Base-by-base conservation (phyloP, 805 yeast genomes). In the Candida saitoana region DNA sequence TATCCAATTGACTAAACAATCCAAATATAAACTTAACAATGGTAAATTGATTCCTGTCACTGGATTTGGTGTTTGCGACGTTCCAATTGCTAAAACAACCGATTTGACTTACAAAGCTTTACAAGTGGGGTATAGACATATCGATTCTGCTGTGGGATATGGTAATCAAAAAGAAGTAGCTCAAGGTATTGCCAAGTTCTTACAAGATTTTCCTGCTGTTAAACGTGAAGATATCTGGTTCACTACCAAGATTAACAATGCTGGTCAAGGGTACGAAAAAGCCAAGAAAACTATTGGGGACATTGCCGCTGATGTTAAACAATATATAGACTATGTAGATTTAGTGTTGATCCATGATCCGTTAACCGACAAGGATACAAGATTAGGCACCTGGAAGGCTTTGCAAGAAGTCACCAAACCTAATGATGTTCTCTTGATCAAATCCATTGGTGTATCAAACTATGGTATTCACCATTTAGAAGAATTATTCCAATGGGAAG, bases 381-480 rank as follows among this genome's bases (percentile, higher is more conserved):
- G 91, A 55, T 50, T 82, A 34, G 87, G 73, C 31, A 76, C 89
- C 1, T 85, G 82, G 76, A 69, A 64, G 52, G 90, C 89, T 1
- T 72, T 86, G 72, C 89, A 86, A 59, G 91, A 86, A 49, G 79
- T 79, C 17, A 82, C 79, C 16, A 44, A 63, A 40, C 64, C 67
- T 11, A 38, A 47, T 42, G 60, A 62, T 44, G 76, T 71, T 20
- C 65, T 64, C 5, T 84, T 87, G 7, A 78, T 83, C 41, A 75
- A 71, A 52, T 72, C 85, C 11, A 79, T 87, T 43, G 96, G 95
- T 37, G 90, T 87, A 12, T 85, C 95, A 6, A 85, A 85, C 63
- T 86, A 73, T 53, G 87, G 87, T 36, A 55, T 60, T 12, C 63
- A 60, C 3, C 87, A 81, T 55, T 57, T 86, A 18, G 73, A 80